Conservation (phyloP, 2,329 filamentous ascomycete genomes). For the Dactylellina drechsleri region DNA sequence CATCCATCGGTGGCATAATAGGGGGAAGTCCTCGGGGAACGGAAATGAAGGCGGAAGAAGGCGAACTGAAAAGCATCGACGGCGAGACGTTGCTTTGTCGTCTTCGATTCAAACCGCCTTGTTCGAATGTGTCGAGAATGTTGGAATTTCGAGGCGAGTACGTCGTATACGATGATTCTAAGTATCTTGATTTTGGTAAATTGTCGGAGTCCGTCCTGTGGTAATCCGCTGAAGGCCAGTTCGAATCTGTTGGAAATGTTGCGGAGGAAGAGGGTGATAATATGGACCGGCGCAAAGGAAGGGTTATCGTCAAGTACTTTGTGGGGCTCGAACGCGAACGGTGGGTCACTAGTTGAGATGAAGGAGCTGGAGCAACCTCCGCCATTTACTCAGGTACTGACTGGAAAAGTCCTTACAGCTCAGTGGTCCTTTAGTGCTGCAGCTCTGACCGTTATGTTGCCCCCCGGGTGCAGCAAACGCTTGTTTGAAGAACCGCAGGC, state of each 20-base stretch:
- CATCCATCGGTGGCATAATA: slow-evolving; percentile 56
- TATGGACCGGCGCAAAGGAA: slow-evolving; percentile 54
- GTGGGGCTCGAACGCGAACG: slow-evolving; percentile 44
- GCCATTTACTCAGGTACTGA: slow-evolving; percentile 54
- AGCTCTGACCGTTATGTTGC: slow-evolving; percentile 31
- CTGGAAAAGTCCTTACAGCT: slow-evolving; percentile 53
- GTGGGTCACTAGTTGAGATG: slow-evolving; percentile 55
- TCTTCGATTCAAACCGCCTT: slow-evolving; percentile 38
- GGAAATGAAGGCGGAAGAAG: slow-evolving; percentile 54
- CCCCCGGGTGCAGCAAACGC: slow-evolving; percentile 39
- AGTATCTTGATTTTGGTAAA: slow-evolving; percentile 35
- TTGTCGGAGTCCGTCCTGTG: slow-evolving; percentile 36
- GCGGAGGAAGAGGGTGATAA: slow-evolving; percentile 53
- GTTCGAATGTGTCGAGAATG: slow-evolving; percentile 36
- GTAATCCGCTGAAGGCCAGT: slow-evolving; percentile 34
- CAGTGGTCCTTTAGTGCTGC: slow-evolving; percentile 37
- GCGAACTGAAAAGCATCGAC: slow-evolving; percentile 53
- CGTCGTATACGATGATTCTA: slow-evolving; percentile 29
- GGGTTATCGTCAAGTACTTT: slow-evolving; percentile 54
- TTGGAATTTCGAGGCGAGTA: slow-evolving; percentile 19
- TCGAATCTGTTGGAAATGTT: slow-evolving; percentile 46
- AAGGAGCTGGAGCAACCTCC: slow-evolving; percentile 54
- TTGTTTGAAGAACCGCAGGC: slow-evolving; percentile 29
- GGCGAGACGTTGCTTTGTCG: slow-evolving; percentile 48
- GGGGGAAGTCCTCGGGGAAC: slow-evolving; percentile 57